Evolutionary conservation across 2,329 filamentous ascomycete genomes (phyloP), one percentile per base, ranked within the genome.

Genomic region (Periconia sp.): DNA sequence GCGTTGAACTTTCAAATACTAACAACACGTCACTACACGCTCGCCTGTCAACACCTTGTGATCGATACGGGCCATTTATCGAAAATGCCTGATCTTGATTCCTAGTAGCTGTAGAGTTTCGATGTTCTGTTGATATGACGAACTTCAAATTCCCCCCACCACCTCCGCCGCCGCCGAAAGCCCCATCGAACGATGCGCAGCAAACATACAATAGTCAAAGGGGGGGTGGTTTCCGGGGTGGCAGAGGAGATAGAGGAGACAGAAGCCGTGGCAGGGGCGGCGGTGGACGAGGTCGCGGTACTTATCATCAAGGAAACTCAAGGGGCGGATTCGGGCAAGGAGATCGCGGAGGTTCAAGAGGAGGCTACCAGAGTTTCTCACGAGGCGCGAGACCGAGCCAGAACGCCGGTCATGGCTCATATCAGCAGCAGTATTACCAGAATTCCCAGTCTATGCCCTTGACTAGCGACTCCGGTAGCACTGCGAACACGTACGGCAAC

Each of bases 101-200:
- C n/a, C n/a, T n/a, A n/a, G n/a, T n/a, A n/a, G n/a, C n/a, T n/a
- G n/a, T n/a, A n/a, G n/a, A n/a, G n/a, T n/a, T n/a, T n/a, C n/a
- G n/a, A n/a, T n/a, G n/a, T n/a, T n/a, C 10, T 18, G 11, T 24
- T 13, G 9, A 35, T 2, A 68, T 67, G 62, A 54, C 57, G 56
- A 59, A 44, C 59, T 78, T 69, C 55, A 71, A 67, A 13, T 78
- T 77, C 37, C 75, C 75, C n/a, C 75, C 74, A 29, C 75, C 75
- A 22, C 76, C 76, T 26, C 75, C 76, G 13, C 68, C 68, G 43
- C 66, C 66, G 29, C 61, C 62, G 29, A 69, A 62, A 54, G 60
- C 66, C 32, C 33, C 58, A n/a, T 48, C 61, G 4, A 59, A 55
- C 50, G 63, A 61, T 32, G 48, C 33, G 39, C 61, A 54, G 43